Conservation (phyloP, 2,329 filamentous ascomycete genomes). For the Alternaria gaisen region DNA sequence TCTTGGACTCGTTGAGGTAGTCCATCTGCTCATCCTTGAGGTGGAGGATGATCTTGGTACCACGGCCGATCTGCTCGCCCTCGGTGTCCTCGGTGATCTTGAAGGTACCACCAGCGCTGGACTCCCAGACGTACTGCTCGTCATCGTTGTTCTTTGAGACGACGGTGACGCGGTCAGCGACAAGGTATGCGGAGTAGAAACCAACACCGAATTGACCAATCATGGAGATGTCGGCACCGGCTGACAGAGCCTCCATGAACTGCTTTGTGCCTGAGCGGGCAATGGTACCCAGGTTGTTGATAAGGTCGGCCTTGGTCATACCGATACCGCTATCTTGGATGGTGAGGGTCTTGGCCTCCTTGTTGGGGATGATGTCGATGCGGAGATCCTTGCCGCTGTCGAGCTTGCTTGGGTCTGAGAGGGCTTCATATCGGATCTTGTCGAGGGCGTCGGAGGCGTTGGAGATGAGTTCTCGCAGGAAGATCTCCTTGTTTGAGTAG, state of each 20-base stretch:
- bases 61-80: slow-evolving; percentile 88
- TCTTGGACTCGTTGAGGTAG: slow-evolving; percentile 97
- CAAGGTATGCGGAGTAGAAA: slow-evolving; percentile 99
- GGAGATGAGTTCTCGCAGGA: slow-evolving; percentile 97
- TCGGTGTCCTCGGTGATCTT: slow-evolving; percentile 89
- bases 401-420: slow-evolving; percentile 97
- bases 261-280: slow-evolving; percentile 99
- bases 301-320: slow-evolving; percentile 99
- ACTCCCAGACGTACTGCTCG: slow-evolving; percentile 99
- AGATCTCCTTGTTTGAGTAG: slow-evolving; percentile 99
- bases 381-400: slow-evolving; percentile 97
- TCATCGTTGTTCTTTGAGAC: slow-evolving; percentile 99
- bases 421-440: slow-evolving; percentile 99
- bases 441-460: slow-evolving; percentile 99
- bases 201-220: slow-evolving; percentile 99
- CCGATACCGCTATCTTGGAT: slow-evolving; percentile 98
- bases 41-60: slow-evolving; percentile 98
- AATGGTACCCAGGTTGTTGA: slow-evolving; percentile 99
- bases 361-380: slow-evolving; percentile 98
- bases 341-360: slow-evolving; percentile 96
- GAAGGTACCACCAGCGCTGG: slow-evolving; percentile 96
- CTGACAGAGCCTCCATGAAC: slow-evolving; percentile 99
- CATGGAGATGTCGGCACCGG: slow-evolving; percentile 99
- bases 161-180: slow-evolving; percentile 94
- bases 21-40: slow-evolving; percentile 99